Conservation (phyloP, 176 grass and related monocot species). For the Carex littledalei region DNA sequence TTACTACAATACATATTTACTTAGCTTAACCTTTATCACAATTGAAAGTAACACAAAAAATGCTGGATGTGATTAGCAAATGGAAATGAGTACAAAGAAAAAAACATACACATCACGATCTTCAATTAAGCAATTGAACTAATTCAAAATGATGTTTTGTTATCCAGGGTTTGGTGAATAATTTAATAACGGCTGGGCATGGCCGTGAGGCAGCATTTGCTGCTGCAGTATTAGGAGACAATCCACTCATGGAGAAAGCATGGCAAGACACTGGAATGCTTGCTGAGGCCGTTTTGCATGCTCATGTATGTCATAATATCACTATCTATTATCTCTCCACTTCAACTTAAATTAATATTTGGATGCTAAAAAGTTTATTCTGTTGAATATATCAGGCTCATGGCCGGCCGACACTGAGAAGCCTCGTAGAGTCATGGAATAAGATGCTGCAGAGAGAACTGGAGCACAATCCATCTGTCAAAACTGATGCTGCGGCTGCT, state of each 20-base stretch:
- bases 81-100: no score
- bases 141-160: constrained; percentile 15
- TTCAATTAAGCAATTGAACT: neutral
- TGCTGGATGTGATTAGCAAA: no score
- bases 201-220: constrained; percentile 95
- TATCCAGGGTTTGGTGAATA: constrained; percentile 65
- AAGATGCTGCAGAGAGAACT: constrained; percentile 92
- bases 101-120: neutral
- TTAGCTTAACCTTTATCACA: no score
- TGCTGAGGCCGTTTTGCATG: constrained; percentile 86
- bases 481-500: constrained; percentile 90
- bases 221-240: constrained; percentile 89
- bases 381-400: constrained; percentile 51
- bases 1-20: no score
- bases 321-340: neutral
- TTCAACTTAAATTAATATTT: constrained; percentile 20
- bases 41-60: no score
- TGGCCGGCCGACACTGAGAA: constrained; percentile 82
- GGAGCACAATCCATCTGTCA: constrained; percentile 73
- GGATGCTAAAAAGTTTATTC: neutral
- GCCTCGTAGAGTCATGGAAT: constrained; percentile 83
- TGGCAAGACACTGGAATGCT: constrained; percentile 99
- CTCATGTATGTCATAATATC: constrained; percentile 58
- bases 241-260: constrained; percentile 94
- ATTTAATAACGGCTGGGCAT: constrained; percentile 89